Percentiles rank a stretch among this genome's conserved stretches.
Evolutionary conservation across 129 eudicot species (phyloP).

Genomic region (Arctium minus): DNA sequence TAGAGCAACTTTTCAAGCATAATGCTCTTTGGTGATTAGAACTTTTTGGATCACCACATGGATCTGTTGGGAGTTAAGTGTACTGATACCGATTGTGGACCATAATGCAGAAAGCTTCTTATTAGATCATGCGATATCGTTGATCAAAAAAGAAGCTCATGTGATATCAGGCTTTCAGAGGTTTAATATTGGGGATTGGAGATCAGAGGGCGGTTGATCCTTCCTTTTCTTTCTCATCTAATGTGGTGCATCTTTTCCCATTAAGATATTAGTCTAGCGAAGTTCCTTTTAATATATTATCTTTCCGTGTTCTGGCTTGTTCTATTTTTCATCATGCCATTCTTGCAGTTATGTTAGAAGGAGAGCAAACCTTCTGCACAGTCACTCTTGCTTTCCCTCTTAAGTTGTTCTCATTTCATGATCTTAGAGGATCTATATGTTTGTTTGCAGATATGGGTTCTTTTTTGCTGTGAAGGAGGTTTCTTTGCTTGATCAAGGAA

Average conservation of each 20-base stretch:
- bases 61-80: not conserved
- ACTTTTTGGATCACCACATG: not conserved
- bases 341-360: not conserved
- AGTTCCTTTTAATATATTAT: not conserved
- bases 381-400: not conserved
- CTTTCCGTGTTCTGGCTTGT: not conserved
- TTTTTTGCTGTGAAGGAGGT: constrained; percentile 95
- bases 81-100: not conserved
- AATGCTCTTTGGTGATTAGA: not conserved
- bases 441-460: constrained; percentile 61
- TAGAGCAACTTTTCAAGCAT: not conserved
- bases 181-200: not conserved
- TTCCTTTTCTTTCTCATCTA: not conserved
- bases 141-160: not conserved
- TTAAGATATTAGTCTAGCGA: not conserved
- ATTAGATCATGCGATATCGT: not conserved
- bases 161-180: not conserved
- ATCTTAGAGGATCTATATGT: constrained; percentile 3
- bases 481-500: constrained; percentile 72
- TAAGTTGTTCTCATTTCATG: not conserved
- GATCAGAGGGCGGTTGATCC: not conserved
- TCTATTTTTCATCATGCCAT: not conserved
- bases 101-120: not conserved
- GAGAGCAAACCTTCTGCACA: not conserved
- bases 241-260: not conserved